phyloP scores from a whole-genome alignment of 2,329 filamentous ascomycete species.

The Fusarium duplospermum region DNA sequence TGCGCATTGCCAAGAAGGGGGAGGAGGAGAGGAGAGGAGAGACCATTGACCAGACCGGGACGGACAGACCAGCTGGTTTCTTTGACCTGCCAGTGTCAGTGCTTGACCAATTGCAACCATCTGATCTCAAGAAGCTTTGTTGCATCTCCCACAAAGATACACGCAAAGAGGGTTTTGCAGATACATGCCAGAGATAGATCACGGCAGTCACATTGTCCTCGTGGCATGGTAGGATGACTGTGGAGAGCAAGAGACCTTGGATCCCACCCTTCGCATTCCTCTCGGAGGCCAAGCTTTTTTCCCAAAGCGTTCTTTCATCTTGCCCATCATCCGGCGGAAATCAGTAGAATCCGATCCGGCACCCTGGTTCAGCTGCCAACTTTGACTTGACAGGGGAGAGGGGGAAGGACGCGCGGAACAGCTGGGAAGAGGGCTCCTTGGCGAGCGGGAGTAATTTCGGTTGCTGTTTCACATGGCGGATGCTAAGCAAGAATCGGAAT shows the following conservation, averaged over 20 bases:
- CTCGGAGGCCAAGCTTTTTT: conserved; percentile 29
- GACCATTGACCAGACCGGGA: conserved; percentile 2
- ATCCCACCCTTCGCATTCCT: conserved; percentile 12
- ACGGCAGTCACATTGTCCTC: conserved; percentile 8
- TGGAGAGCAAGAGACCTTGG: conserved; percentile 20
- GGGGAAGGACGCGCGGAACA: conserved; percentile 29
- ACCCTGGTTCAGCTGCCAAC: conserved; percentile 15
- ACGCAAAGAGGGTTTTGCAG: not conserved
- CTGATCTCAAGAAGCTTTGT: conserved; percentile 9
- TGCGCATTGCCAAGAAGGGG: conserved; percentile 17
- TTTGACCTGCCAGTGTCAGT: not conserved
- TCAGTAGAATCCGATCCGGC: conserved; percentile 23
- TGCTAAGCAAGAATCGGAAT: conserved; percentile 38
- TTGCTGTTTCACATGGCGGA: conserved; percentile 45
- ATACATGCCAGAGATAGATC: conserved; percentile 12
- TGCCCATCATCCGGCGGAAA: conserved; percentile 22
- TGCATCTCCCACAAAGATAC: conserved; percentile 1
- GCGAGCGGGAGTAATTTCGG: conserved; percentile 52
- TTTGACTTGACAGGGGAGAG: conserved; percentile 4
- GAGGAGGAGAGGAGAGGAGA: not conserved
- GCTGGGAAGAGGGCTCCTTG: conserved; percentile 26
- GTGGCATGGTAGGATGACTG: not conserved
- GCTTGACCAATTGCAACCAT: conserved; percentile 16
- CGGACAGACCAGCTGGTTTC: not conserved
- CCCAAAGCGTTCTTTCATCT: conserved; percentile 27